Base-by-base conservation (phyloP, 2,329 filamentous ascomycete species). In the Elsinoe fawcettii region DNA sequence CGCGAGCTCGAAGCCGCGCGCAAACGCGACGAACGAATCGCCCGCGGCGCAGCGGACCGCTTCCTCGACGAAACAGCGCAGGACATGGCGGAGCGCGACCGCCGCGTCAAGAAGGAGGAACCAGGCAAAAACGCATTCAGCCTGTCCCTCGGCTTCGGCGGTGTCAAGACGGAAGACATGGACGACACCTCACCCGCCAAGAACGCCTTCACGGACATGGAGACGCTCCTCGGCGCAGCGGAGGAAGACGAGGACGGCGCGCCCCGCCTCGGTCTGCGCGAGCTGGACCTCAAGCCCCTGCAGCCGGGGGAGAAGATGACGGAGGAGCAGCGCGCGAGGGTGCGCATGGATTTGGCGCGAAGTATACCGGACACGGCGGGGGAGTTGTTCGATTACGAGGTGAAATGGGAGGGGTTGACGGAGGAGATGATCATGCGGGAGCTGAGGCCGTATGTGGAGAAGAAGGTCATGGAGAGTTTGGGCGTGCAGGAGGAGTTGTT, bases 401-500 rank as follows among this genome's bases (percentile, higher is more conserved):
- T 99, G 69, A 88, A 91, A 65, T 99, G 93, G 93, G 87, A 95
- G 54, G 89, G 85, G 72, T 80, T 99, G 69, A 88, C 95, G 68
- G 86, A 93, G 60, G 78, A 80, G 14, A 80, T 93, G 41, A 83
- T 97, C 59, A 81, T 83, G 60, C 88, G 95, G 62, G 91, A 96
- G 69, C 82, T 99, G 64, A 84, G 88, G 66, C 91, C 92, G 27
- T 99, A 96, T 74, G 89, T 97, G 58, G 90, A 96, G 77, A 95
- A 95, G 81, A 99, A 97, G 80, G 89, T 97, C 64, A 86, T 99
- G 60, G 93, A 99, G 72, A 95, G 93, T 66, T 80, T 99, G 51
- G 95, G 95, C 59, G 88, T 99, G 58, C 90, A 97, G 73, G 93
- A 99, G 71, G 89, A 97, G 73, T 85, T 96, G 75, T 77, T 99